Conservation (phyloP, 2,329 filamentous ascomycete genomes). For the Paramyrothecium roridum region DNA sequence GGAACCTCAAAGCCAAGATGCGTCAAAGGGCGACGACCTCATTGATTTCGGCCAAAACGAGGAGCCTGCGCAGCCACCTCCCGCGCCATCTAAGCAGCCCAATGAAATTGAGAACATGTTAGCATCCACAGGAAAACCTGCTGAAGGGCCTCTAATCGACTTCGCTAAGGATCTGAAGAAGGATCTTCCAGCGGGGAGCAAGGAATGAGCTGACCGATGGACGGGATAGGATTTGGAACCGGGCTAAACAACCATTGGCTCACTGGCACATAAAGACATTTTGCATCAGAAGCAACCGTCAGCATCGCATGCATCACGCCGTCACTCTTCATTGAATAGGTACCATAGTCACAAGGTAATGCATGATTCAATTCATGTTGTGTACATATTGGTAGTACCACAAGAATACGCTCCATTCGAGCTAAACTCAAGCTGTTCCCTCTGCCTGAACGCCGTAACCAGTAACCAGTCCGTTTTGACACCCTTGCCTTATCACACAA, state of each 20-base stretch:
- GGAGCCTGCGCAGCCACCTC: conserved; percentile 3
- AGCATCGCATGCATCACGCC: too few relatives aligned
- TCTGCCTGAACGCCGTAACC: conserved; percentile 19
- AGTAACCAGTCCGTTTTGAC: conserved; percentile 8
- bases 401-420: neutral
- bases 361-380: neutral
- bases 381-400: neutral
- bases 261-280: too few relatives aligned
- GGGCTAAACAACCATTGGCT: neutral
- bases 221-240: conserved; percentile 7
- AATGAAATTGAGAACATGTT: conserved; percentile 43
- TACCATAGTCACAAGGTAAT: neutral
- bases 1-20: conserved; percentile 7
- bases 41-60: conserved; percentile 53
- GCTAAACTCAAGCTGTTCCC: neutral
- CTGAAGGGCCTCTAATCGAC: conserved; percentile 51
- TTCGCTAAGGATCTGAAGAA: conserved; percentile 54
- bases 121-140: conserved; percentile 42
- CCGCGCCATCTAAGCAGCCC: conserved; percentile 5
- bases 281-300: too few relatives aligned
- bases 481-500: conserved; percentile 7
- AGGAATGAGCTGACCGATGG: conserved; percentile 14
- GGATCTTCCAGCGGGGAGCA: conserved; percentile 33
- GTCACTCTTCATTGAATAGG: too few relatives aligned
- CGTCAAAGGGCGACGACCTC: conserved; percentile 32